Evolutionary conservation across 306 rosid genomes (phyloP), one percentile per base, ranked within the genome.

Genomic region (Inga leiocalycina): DNA sequence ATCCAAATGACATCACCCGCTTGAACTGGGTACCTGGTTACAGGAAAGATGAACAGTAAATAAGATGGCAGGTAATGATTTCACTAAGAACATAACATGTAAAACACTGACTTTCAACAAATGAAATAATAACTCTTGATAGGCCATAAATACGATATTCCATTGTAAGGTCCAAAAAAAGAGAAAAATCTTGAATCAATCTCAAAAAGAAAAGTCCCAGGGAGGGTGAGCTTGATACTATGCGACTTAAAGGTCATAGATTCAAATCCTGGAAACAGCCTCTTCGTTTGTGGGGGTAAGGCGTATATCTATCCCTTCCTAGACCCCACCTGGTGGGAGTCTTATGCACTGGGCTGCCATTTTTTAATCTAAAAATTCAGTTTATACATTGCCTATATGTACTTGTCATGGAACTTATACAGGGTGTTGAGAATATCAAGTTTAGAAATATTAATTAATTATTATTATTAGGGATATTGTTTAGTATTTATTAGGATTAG

Each of bases 1-100:
- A 94, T 96, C 99, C 98, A 96, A 88, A 96, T 96, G 74, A 64
- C 97, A 88, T 96, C 97, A 49, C 98, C 99, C 1, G 98, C 90
- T 84, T 96, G 92, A 86, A 96, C 91, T 17, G 98, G 95, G 85
- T 94, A 96, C 99, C 99, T 96, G 62, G 80, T 46, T 45, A 45
- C 54, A 82, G 70, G 66, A 75, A 37, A 59, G 59, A 30, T 9
- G 79, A 83, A 72, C 64, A 45, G 3, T 48, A 16, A 10, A 20
- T 16, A 73, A 14, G 32, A 49, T 41, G 27, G 73, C 44, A n/a
- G 32, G 44, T 43, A 15, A 41, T 59, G 15, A 22, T 59, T 30
- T 71, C 71, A 56, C 32, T 39, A 45, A 35, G 49, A 69, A 81
- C 68, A 62, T 13, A 71, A 46, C 35, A 44, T 5, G 35, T 13